Percentiles rank a stretch among this genome's conserved stretches.
Evolutionary conservation across 2,329 filamentous ascomycete genomes (phyloP).

Genomic region (Ophiostoma quercus): DNA sequence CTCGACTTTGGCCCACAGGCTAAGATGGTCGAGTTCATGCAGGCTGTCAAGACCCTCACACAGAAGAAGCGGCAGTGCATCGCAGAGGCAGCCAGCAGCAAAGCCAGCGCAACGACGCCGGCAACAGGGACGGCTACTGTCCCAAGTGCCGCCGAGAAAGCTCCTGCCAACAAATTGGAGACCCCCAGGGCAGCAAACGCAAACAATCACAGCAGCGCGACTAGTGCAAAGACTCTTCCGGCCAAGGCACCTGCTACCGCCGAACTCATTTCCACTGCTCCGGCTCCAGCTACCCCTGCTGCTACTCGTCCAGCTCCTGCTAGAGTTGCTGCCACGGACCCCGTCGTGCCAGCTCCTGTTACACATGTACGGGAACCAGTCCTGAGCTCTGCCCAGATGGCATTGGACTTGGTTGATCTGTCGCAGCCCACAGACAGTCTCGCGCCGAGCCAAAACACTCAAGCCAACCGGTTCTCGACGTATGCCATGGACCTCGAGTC

Average conservation of each 20-base stretch:
- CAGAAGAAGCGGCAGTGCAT: background rate
- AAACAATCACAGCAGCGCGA: background rate
- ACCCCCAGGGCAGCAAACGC: background rate
- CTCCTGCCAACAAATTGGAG: background rate
- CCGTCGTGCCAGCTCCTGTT: background rate
- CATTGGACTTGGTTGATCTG: slow-evolving; percentile 22
- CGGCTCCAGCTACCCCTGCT: background rate
- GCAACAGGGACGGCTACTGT: background rate
- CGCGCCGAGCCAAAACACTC: background rate
- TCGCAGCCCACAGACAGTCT: slow-evolving; percentile 12
- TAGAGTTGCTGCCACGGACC: background rate
- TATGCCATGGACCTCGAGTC: slow-evolving; percentile 26
- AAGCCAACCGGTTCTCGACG: slow-evolving; percentile 11
- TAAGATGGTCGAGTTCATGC: slow-evolving; percentile 25
- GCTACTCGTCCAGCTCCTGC: background rate
- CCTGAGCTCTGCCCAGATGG: background rate
- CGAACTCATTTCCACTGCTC: background rate
- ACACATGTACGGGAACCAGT: background rate
- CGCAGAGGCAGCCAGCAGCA: background rate
- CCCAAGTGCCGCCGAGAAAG: background rate
- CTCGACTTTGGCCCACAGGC: slow-evolving; percentile 22
- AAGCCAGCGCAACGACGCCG: background rate
- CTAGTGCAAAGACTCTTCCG: background rate
- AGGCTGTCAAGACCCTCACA: slow-evolving; percentile 16
- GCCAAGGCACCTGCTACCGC: background rate